phyloP scores from a whole-genome alignment of 163 green algal genomes.

The Scenedesmus sp. region DNA sequence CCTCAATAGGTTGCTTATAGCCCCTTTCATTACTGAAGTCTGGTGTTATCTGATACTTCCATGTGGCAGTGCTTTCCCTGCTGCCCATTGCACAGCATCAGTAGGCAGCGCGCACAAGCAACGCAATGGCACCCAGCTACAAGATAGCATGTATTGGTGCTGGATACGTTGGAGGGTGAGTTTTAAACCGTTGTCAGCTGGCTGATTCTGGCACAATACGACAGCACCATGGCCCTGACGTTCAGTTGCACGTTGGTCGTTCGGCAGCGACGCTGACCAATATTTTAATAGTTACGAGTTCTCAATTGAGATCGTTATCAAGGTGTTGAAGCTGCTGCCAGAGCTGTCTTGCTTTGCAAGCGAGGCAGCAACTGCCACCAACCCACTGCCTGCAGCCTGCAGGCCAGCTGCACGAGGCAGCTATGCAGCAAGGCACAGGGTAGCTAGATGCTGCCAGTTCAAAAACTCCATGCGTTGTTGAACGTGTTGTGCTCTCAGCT shows the following conservation, averaged over 20 bases:
- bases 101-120: background rate
- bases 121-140: background rate
- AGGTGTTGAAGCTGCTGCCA: background rate
- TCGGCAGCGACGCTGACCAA: no score
- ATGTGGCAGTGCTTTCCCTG: background rate
- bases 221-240: background rate
- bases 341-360: background rate
- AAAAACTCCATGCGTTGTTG: no score
- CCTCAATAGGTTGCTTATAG: background rate
- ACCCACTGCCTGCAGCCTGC: constrained; percentile 1
- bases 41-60: no score
- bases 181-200: background rate
- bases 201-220: background rate
- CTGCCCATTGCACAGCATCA: background rate
- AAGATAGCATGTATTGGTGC: constrained; percentile 95
- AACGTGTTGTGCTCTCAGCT: no score
- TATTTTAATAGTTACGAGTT: no score
- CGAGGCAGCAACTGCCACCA: background rate
- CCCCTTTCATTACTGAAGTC: no score
- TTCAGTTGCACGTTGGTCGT: background rate
- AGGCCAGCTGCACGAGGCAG: background rate
- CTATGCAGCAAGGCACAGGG: background rate
- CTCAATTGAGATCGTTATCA: no score
- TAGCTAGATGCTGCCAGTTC: background rate
- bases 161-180: constrained; percentile 91